Evolutionary conservation across 2,329 filamentous ascomycete genomes (phyloP).

Genomic region (Fusarium bactridioides): DNA sequence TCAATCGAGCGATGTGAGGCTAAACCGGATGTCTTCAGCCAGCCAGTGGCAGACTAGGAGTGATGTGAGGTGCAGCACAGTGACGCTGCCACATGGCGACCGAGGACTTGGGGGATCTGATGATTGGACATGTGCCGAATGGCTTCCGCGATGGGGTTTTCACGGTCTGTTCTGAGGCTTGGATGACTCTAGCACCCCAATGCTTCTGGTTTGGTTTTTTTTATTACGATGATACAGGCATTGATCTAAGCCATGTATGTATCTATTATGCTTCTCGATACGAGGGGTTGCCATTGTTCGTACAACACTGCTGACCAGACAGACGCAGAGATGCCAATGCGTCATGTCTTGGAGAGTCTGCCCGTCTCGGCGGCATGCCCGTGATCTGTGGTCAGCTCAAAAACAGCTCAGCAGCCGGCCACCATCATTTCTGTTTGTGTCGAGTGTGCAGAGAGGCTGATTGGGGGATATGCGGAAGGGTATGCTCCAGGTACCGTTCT

Average conservation of each 20-base stretch:
- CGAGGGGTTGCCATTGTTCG: conserved; percentile 16
- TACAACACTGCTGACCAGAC: conserved; percentile 30
- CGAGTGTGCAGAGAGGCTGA: conserved; percentile 13
- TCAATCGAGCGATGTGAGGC: conserved; percentile 25
- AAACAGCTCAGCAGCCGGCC: conserved; percentile 38
- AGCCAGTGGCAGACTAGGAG: neutral
- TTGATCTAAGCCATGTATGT: conserved; percentile 3
- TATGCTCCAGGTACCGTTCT: conserved; percentile 29
- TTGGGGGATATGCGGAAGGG: conserved; percentile 23
- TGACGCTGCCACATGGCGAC: conserved; percentile 38
- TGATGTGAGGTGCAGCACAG: conserved; percentile 26
- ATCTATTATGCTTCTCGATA: conserved; percentile 1
- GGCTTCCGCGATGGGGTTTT: conserved; percentile 2
- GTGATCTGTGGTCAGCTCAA: conserved; percentile 39
- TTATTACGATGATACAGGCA: neutral
- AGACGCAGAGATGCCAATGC: neutral
- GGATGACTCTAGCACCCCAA: conserved; percentile 3
- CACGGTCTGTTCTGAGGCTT: neutral
- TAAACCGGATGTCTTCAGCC: conserved; percentile 17
- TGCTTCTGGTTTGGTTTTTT: neutral
- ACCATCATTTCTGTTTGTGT: conserved; percentile 16
- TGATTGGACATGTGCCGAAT: conserved; percentile 26
- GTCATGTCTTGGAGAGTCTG: conserved; percentile 23
- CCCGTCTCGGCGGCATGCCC: conserved; percentile 29
- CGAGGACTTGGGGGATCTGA: conserved; percentile 19